Evolutionary conservation across 1,284 basidiomycete genomes (phyloP).

Genomic region (Leccinum pachyderme): DNA sequence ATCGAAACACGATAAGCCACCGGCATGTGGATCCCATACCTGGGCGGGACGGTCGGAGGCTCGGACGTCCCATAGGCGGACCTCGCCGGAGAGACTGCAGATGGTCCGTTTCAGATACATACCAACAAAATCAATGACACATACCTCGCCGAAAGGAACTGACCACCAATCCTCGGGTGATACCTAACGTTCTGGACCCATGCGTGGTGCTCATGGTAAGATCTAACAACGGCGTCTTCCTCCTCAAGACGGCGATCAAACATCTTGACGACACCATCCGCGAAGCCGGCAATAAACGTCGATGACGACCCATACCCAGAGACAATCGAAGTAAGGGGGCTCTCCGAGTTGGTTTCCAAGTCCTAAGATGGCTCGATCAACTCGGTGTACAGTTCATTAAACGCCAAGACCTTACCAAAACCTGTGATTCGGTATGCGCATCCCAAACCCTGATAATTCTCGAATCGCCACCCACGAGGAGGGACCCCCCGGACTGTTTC

Average conservation of each 20-base stretch:
- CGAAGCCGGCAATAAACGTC: slow-evolving; percentile 89
- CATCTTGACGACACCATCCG: slow-evolving; percentile 87
- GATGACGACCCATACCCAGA: slow-evolving; percentile 80
- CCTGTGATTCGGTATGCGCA: slow-evolving; percentile 85
- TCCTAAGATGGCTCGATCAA: slow-evolving; percentile 48
- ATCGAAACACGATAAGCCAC: slow-evolving; percentile 83
- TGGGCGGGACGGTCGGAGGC: slow-evolving; percentile 60
- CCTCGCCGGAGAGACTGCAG: slow-evolving; percentile 82
- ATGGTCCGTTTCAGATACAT: background rate
- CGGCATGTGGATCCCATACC: slow-evolving; percentile 66
- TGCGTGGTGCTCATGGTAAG: slow-evolving; percentile 80
- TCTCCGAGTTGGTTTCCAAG: slow-evolving; percentile 86
- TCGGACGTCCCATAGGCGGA: slow-evolving; percentile 92
- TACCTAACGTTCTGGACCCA: slow-evolving; percentile 94
- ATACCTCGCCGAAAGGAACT: slow-evolving; percentile 89
- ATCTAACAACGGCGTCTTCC: slow-evolving; percentile 80
- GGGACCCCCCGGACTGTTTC: slow-evolving; percentile 86
- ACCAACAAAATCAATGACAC: slow-evolving; percentile 15
- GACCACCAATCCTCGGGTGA: slow-evolving; percentile 71
- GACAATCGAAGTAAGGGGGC: slow-evolving; percentile 84
- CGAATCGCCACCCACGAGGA: slow-evolving; percentile 91
- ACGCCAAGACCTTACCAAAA: slow-evolving; percentile 54
- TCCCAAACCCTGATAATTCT: slow-evolving; percentile 93
- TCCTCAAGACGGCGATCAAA: slow-evolving; percentile 90
- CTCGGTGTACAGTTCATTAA: background rate